Base-by-base conservation (phyloP, 306 rosid species). In the Prunus padus region DNA sequence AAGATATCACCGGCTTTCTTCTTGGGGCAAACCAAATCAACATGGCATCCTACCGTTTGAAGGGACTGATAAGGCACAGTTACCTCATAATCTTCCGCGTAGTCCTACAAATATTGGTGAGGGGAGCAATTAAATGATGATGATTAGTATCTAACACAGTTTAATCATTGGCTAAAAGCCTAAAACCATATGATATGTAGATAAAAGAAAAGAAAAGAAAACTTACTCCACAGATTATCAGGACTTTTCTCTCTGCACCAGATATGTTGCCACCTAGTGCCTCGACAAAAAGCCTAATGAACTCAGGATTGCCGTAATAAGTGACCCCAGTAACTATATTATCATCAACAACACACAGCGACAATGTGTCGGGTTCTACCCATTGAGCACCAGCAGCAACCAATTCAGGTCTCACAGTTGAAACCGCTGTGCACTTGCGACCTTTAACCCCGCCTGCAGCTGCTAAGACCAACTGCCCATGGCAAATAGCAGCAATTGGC, bases 11-110 rank as follows among this genome's bases (percentile, higher is more conserved):
- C 97, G 11, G 88, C 84, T 54, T 86, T 92, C 91, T 90, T 92
- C 60, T 82, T 64, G 69, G 98, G 97, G 83, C 93, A 86, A 86
- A 86, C 90, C 60, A 88, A 93, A 75, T 92, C 98, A 44, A 95
- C 98, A 56, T 87, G 90, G 76, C 97, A 92, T 70, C 92, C 97
- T 74, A 92, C 82, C 71, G 92, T 97, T 86, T 92, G 85, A 74
- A 95, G 91, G 49, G 96, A 73, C 82, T 95, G 97, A 77, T 92
- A 88, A 61, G 98, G 97, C 65, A 95, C 97, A 46, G 76, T 51
- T 26, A 86, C 91, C 82, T 95, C 97, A 26, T 95, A 92, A 78
- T 92, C 98, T 73, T 95, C 98, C 96, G 92, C 87, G 88, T 52
- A 95, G 81, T 92, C 93, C 98, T 95, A 85, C 81, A 69, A 71